phyloP scores from a whole-genome alignment of 2,329 filamentous ascomycete genomes.

The Beauveria varroae region DNA sequence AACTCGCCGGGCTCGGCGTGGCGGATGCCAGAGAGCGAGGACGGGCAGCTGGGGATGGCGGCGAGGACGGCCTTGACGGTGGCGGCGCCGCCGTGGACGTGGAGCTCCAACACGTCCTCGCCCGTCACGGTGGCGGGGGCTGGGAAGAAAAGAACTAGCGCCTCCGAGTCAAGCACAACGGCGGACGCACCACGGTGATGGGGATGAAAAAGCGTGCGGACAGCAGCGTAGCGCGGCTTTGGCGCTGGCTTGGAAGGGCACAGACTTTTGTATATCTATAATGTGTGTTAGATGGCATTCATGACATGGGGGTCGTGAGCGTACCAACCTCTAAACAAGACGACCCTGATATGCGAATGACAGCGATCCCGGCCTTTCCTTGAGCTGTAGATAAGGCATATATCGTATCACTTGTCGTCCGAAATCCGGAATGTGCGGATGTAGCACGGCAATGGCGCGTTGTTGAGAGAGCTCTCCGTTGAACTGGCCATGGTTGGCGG shows the following conservation, averaged over 20 bases:
- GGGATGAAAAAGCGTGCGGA: slow-evolving; percentile 65
- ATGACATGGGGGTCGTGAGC: slow-evolving; percentile 10
- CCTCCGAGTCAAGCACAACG: slow-evolving; percentile 65
- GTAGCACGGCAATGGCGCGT: background rate
- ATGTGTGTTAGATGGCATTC: background rate
- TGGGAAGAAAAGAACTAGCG: slow-evolving; percentile 77
- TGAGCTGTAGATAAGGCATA: slow-evolving; percentile 86
- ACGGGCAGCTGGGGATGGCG: slow-evolving; percentile 56
- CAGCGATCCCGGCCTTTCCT: slow-evolving; percentile 82
- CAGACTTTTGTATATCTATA: slow-evolving; percentile 42
- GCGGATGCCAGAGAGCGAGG: slow-evolving; percentile 44
- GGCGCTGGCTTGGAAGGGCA: slow-evolving; percentile 40
- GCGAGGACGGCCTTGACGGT: slow-evolving; percentile 79
- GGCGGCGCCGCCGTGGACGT: slow-evolving; percentile 87
- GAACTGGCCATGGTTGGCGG: background rate
- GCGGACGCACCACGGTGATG: slow-evolving; percentile 10
- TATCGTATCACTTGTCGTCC: slow-evolving; percentile 55
- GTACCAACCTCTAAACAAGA: slow-evolving; percentile 55
- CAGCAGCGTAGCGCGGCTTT: slow-evolving; percentile 52
- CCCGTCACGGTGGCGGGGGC: slow-evolving; percentile 78
- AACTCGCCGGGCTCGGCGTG: slow-evolving; percentile 96
- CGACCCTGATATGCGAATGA: slow-evolving; percentile 79
- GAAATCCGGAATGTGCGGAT: slow-evolving; percentile 11
- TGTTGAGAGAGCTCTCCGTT: background rate
- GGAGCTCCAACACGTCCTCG: slow-evolving; percentile 85